Conservation (phyloP, 2,329 filamentous ascomycete genomes). For the Fusarium chuoi region DNA sequence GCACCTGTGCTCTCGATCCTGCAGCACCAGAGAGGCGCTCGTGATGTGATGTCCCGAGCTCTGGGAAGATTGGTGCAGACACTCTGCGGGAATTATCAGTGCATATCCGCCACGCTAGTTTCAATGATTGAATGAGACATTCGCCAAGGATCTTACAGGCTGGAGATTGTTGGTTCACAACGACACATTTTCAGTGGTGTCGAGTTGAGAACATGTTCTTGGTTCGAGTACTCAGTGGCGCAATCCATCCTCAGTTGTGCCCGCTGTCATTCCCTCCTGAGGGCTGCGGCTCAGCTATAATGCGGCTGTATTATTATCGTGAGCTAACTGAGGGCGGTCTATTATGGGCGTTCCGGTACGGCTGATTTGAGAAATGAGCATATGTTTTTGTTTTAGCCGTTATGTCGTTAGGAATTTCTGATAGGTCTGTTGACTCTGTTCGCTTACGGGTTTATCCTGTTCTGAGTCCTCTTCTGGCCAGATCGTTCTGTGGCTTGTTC, state of each 20-base stretch:
- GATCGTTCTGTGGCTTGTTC: constrained; percentile 10
- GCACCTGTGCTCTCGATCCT: constrained; percentile 10
- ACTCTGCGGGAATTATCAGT: constrained; percentile 20
- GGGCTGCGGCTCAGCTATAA: constrained; percentile 5
- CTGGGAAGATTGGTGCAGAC: background rate
- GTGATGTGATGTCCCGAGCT: constrained; percentile 18
- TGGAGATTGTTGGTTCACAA: background rate
- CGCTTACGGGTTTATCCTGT: background rate
- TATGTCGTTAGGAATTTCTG: constrained; percentile 4
- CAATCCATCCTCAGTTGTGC: background rate
- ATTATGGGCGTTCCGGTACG: constrained; percentile 3
- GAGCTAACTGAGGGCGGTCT: constrained; percentile 11
- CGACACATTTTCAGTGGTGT: background rate
- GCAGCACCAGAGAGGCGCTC: constrained; percentile 2
- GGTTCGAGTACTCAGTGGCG: background rate
- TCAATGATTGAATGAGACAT: constrained; percentile 9
- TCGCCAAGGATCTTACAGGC: background rate
- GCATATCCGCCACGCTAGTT: constrained; percentile 15
- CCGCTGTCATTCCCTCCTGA: background rate
- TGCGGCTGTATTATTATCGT: background rate
- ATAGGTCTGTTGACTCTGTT: background rate
- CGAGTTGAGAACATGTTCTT: background rate
- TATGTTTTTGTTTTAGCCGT: constrained; percentile 4
- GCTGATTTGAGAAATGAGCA: constrained; percentile 5
- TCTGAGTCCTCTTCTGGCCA: background rate